Evolutionary conservation across 2,329 filamentous ascomycete genomes (phyloP), one percentile per base, ranked within the genome.

Genomic region (Aspergillus eucalypticola): DNA sequence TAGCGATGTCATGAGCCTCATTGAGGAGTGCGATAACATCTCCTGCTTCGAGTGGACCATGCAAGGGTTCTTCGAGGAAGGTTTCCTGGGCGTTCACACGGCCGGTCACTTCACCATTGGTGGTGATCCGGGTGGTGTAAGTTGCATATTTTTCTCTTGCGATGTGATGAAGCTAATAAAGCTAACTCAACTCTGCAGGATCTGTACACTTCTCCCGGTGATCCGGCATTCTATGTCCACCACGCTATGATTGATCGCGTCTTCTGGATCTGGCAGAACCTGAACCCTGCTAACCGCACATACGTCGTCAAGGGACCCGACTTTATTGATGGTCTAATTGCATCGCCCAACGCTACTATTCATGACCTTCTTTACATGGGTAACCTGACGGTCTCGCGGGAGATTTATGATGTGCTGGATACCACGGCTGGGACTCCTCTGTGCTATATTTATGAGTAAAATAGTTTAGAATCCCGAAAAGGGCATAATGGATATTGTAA

Each of bases 41-140:
- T 56, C 58, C 19, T 21, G 56, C 50, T 70, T 68, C 54, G 64
- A 69, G 54, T 58, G 44, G 15, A 57, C 44, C 21, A 64, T 70
- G 54, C 67, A 68, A 55, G 68, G 68, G 3, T 56, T 63, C 21
- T 64, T 63, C 25, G 59, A 61, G 60, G 79, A 79, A 7, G 77
- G 59, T 1, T 64, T 62, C 27, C 70, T 75, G 32, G 78, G 78
- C 21, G 73, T 81, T 5, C 81, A 83, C 60, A 75, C 74, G 1
- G 79, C 68, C 2, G 80, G 79, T 2, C 81, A 83, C 65, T 81
- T 77, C 66, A 75, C 77, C 8, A 73, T 79, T 46, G 76, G 75
- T 17, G 80, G 79, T 13, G 79, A 81, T 54, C 74, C 75, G 0
- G 79, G 75, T 10, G 76, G 50, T 77, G 58, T 60, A 51, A 21